phyloP scores from a whole-genome alignment of 2,329 filamentous ascomycete genomes.

The Macrophomina pseudophaseolina region DNA sequence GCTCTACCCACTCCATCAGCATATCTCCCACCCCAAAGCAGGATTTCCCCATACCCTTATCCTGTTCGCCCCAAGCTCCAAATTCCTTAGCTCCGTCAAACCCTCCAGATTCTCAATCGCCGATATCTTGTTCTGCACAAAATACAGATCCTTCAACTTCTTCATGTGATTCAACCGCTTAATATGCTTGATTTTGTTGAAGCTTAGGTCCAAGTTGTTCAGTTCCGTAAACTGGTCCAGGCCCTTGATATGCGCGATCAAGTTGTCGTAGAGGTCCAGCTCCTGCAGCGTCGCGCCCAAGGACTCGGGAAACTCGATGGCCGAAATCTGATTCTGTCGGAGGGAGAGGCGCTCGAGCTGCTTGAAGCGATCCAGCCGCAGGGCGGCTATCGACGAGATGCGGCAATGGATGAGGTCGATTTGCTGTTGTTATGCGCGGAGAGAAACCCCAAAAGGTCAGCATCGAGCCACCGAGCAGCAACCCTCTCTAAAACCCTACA shows the following conservation, averaged over 20 bases:
- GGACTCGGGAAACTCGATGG: conserved; percentile 73
- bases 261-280: conserved; percentile 95
- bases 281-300: conserved; percentile 75
- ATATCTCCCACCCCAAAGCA: background rate
- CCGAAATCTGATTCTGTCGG: conserved; percentile 86
- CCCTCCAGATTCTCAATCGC: conserved; percentile 84
- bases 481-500: too few species aligned
- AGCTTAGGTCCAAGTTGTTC: conserved; percentile 84
- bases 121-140: conserved; percentile 93
- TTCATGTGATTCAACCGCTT: conserved; percentile 81
- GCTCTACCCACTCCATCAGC: conserved; percentile 37
- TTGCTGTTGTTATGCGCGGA: conserved; percentile 26
- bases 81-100: conserved; percentile 74
- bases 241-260: conserved; percentile 84
- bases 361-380: conserved; percentile 83
- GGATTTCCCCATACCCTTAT: conserved; percentile 60
- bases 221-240: conserved; percentile 79
- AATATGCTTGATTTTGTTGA: conserved; percentile 99
- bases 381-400: conserved; percentile 74
- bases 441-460: too few species aligned
- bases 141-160: conserved; percentile 81
- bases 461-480: too few species aligned
- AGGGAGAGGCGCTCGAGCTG: conserved; percentile 80
- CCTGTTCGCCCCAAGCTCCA: conserved; percentile 91
- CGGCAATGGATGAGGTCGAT: conserved; percentile 91